Conservation (phyloP, 768 basidiomycete genomes). For the Calocera cornea region DNA sequence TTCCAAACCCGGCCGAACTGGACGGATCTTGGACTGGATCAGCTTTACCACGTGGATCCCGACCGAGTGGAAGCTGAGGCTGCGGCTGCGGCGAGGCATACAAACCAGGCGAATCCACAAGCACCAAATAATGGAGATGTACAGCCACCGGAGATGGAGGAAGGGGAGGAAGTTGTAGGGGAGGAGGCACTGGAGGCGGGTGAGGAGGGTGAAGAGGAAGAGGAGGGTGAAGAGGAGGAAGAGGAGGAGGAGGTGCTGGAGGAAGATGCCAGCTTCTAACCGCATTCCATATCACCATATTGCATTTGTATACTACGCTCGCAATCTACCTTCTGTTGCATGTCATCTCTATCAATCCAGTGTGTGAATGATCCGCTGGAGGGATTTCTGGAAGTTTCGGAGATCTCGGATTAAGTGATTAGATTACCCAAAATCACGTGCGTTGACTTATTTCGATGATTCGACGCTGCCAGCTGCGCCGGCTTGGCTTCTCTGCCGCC, state of each 20-base stretch:
- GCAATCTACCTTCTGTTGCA: neutral
- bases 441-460: neutral
- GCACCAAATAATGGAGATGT: slow-evolving; percentile 1
- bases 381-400: neutral
- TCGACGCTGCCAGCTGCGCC: neutral
- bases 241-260: neutral
- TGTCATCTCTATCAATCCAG: too few relatives aligned
- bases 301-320: neutral
- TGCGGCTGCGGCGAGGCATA: neutral
- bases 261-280: neutral
- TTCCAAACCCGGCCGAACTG: neutral
- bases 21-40: slow-evolving; percentile 2
- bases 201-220: neutral
- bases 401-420: slow-evolving; percentile 3
- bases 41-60: neutral
- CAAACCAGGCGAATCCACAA: slow-evolving; percentile 1
- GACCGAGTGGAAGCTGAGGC: neutral
- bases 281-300: neutral
- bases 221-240: neutral
- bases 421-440: slow-evolving; percentile 1
- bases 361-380: too few relatives aligned
- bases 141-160: neutral
- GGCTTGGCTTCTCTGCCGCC: neutral
- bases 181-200: neutral
- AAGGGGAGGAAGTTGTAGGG: neutral